phyloP scores from a whole-genome alignment of 495 filamentous ascomycete genomes.

The Lichenothelia convexa region DNA sequence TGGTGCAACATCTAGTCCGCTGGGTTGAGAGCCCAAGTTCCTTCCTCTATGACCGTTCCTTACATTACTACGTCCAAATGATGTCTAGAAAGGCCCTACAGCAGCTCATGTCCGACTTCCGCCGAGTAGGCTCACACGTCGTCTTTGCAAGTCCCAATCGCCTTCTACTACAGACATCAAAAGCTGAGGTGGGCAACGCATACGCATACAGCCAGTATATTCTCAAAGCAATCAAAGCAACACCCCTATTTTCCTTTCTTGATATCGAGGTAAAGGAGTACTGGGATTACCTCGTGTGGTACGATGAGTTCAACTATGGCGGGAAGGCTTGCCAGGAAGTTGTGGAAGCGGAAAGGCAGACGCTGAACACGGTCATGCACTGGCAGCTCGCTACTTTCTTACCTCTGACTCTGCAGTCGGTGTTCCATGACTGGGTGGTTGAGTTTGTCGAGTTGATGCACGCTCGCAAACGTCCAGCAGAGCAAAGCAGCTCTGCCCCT shows the following conservation, averaged over 20 bases:
- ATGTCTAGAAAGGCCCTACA: slow-evolving; percentile 93
- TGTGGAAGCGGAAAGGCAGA: slow-evolving; percentile 63
- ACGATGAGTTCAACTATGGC: slow-evolving; percentile 96
- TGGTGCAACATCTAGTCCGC: slow-evolving; percentile 92
- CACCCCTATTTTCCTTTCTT: slow-evolving; percentile 91
- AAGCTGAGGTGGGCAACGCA: slow-evolving; percentile 91
- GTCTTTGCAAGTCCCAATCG: slow-evolving; percentile 80
- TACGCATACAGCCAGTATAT: slow-evolving; percentile 96
- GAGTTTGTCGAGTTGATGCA: slow-evolving; percentile 97
- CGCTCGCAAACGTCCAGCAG: slow-evolving; percentile 47
- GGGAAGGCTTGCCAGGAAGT: slow-evolving; percentile 81
- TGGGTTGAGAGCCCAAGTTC: slow-evolving; percentile 88
- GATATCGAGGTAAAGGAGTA: slow-evolving; percentile 97
- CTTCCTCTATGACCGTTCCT: slow-evolving; percentile 86
- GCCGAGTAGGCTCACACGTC: slow-evolving; percentile 83
- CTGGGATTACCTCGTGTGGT: slow-evolving; percentile 99
- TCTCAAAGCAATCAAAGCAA: slow-evolving; percentile 83
- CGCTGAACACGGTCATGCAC: slow-evolving; percentile 89
- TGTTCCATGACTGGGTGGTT: slow-evolving; percentile 83
- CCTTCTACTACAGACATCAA: slow-evolving; percentile 85
- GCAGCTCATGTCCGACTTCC: slow-evolving; percentile 92
- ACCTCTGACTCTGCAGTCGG: slow-evolving; percentile 56
- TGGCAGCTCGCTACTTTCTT: slow-evolving; percentile 92
- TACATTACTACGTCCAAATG: slow-evolving; percentile 96
- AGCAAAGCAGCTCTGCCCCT: slow-evolving; percentile 30